These are phyloP conservation scores for Meyerozyma carpophila DNA, from an alignment of 1,139 yeast species.

Conservation along the genomic window DNA sequence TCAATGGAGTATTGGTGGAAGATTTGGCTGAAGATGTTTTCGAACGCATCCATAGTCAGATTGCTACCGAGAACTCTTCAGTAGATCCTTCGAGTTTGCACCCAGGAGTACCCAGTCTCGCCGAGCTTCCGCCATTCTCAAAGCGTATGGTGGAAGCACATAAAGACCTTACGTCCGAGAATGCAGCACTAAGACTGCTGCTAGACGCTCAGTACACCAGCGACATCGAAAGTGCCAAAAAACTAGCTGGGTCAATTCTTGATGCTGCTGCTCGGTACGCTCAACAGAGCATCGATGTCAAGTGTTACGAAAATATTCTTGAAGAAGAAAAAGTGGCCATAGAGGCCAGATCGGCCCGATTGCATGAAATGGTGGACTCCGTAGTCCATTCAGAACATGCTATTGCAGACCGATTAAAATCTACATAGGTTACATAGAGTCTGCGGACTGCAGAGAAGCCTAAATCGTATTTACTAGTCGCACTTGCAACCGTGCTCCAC, in stretches of 20 bases:
- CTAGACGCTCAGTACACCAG: slow-evolving; percentile 3
- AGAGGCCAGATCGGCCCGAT: slow-evolving; percentile 18
- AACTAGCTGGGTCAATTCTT: slow-evolving; percentile 18
- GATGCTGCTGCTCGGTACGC: slow-evolving; percentile 17
- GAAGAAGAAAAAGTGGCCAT: slow-evolving; percentile 27
- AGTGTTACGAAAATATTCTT: slow-evolving; percentile 12
- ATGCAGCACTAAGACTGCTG: slow-evolving; percentile 4
- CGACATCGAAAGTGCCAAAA: slow-evolving; percentile 16
- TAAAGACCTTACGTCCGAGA: slow-evolving; percentile 4
- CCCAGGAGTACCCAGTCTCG: neutral
- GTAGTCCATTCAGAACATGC: slow-evolving; percentile 35
- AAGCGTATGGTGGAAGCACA: neutral
- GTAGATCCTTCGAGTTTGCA: too few species aligned
- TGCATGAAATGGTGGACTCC: slow-evolving; percentile 35
- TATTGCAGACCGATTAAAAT: slow-evolving; percentile 15
- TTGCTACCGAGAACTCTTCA: slow-evolving; percentile 29
- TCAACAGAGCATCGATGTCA: slow-evolving; percentile 11
- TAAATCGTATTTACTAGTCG: neutral
- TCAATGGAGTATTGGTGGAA: slow-evolving; percentile 19
- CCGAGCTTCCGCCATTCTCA: neutral
- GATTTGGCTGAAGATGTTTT: slow-evolving; percentile 38
- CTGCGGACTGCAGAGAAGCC: too few species aligned
- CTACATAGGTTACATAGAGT: neutral
- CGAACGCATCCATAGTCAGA: slow-evolving; percentile 21
- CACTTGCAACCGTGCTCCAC: neutral